A percentile compares a stretch with the other conserved stretches of the same genome.
phyloP scores from a whole-genome alignment of 768 basidiomycete species.

The Lyophyllum shimeji region DNA sequence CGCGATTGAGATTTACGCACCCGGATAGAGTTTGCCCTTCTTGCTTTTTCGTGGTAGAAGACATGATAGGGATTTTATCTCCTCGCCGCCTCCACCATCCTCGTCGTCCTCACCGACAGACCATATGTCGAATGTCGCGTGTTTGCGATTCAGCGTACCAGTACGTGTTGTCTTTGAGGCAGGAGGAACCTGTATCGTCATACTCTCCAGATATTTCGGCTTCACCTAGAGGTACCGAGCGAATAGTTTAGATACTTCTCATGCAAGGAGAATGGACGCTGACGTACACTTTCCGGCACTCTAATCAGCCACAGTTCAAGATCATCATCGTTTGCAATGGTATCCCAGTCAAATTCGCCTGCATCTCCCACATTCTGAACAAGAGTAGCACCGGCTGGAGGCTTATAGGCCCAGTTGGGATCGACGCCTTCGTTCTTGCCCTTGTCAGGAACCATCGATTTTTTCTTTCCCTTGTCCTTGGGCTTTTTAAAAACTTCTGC shows the following conservation, averaged over 20 bases:
- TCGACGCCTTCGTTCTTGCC: slow-evolving; percentile 55
- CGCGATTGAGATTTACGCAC: slow-evolving; percentile 32
- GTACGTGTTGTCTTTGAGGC: slow-evolving; percentile 39
- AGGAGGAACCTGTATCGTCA: slow-evolving; percentile 46
- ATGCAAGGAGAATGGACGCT: background rate
- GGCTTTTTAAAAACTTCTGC: background rate
- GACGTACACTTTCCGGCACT: slow-evolving; percentile 63
- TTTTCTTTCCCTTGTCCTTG: slow-evolving; percentile 15
- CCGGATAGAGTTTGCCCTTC: slow-evolving; percentile 55
- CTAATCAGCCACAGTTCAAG: slow-evolving; percentile 72
- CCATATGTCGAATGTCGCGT: slow-evolving; percentile 65
- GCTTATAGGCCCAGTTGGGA: slow-evolving; percentile 58
- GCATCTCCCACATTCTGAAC: slow-evolving; percentile 48
- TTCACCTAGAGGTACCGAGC: slow-evolving; percentile 48
- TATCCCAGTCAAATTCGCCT: slow-evolving; percentile 69
- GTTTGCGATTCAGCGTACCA: slow-evolving; percentile 54
- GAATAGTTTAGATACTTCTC: background rate
- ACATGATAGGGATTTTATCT: slow-evolving; percentile 59
- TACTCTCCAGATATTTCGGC: slow-evolving; percentile 56
- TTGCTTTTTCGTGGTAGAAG: slow-evolving; percentile 65
- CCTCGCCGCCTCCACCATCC: slow-evolving; percentile 52
- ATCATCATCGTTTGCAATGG: slow-evolving; percentile 52
- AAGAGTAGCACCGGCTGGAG: slow-evolving; percentile 51
- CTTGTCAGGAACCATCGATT: slow-evolving; percentile 16
- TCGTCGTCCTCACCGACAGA: slow-evolving; percentile 47